Conservation (phyloP, 345 rosid species). For the Toxicodendron radicans region DNA sequence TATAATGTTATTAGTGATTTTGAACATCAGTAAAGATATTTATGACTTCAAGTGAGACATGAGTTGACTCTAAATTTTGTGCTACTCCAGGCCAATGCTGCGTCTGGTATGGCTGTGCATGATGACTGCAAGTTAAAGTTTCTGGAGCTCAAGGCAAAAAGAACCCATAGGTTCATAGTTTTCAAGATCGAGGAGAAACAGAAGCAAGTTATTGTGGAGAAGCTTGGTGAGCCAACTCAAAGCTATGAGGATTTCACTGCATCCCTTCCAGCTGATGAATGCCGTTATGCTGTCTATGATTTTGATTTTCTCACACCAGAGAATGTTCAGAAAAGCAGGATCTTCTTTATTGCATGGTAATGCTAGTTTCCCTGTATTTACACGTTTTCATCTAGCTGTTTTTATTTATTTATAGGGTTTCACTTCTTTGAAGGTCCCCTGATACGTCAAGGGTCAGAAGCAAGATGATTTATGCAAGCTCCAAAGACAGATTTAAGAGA, state of each 20-base stretch:
- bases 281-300: constrained; percentile 65
- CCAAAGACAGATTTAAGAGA: constrained; percentile 56
- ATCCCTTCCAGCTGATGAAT: constrained; percentile 63
- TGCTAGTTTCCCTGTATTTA: not conserved
- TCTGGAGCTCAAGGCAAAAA: constrained; percentile 59
- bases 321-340: constrained; percentile 58
- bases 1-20: no score
- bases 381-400: not conserved
- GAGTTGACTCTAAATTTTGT: not conserved
- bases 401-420: not conserved
- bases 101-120: constrained; percentile 69
- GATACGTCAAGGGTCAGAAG: constrained; percentile 56
- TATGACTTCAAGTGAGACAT: constrained; percentile 1
- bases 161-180: constrained; percentile 55
- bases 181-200: constrained; percentile 62
- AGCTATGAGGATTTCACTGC: constrained; percentile 54
- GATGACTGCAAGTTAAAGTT: constrained; percentile 69
- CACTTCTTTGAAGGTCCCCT: constrained; percentile 45
- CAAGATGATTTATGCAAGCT: constrained; percentile 68
- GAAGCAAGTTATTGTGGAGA: constrained; percentile 64
- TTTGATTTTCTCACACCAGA: constrained; percentile 56
- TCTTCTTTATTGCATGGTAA: constrained; percentile 65
- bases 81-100: constrained; percentile 51
- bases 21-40: no score
- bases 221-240: constrained; percentile 50